Percentiles rank a stretch among this genome's conserved stretches.
Conservation (phyloP, 73 alveolate genomes). For the Blepharisma japonicum region DNA sequence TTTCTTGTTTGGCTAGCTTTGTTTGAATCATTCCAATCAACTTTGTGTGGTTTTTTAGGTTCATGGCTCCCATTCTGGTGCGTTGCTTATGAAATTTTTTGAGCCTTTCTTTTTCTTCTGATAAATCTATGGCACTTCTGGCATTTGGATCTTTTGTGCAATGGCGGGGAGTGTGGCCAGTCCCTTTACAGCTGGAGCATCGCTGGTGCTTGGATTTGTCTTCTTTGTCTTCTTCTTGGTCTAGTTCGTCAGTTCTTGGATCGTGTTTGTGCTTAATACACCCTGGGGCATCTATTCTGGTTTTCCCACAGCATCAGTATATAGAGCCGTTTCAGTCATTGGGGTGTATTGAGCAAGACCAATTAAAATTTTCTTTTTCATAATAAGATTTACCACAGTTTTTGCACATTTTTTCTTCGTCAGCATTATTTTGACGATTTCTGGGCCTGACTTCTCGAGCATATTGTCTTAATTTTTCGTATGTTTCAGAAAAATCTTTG, state of each 20-base stretch:
- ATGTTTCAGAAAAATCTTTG: too few species aligned
- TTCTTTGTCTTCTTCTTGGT: conserved; percentile 36
- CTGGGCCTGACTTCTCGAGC: too few species aligned
- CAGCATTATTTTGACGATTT: too few species aligned
- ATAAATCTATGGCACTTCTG: conserved; percentile 22
- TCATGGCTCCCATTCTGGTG: too few species aligned
- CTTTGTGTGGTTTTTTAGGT: too few species aligned
- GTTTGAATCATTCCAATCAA: too few species aligned
- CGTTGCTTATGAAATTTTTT: neutral
- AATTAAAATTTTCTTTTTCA: conserved; percentile 61
- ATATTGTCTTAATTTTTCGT: too few species aligned
- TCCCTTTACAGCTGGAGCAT: conserved; percentile 33
- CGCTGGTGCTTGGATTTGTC: neutral
- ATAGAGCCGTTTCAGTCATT: conserved; percentile 43
- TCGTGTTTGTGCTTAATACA: conserved; percentile 51
- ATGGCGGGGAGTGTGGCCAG: conserved; percentile 37
- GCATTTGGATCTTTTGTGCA: conserved; percentile 55
- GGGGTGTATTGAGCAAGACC: conserved; percentile 63
- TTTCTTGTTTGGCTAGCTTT: too few species aligned
- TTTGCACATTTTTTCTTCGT: conserved; percentile 52
- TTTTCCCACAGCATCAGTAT: conserved; percentile 73
- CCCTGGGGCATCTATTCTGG: conserved; percentile 48
- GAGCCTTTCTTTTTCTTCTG: conserved; percentile 30
- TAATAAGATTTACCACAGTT: conserved; percentile 46
- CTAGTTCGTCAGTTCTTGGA: conserved; percentile 45